A percentile compares a stretch with the other conserved stretches of the same genome.
phyloP scores from a whole-genome alignment of 2,329 filamentous ascomycete species.

The Fusarium sp. region DNA sequence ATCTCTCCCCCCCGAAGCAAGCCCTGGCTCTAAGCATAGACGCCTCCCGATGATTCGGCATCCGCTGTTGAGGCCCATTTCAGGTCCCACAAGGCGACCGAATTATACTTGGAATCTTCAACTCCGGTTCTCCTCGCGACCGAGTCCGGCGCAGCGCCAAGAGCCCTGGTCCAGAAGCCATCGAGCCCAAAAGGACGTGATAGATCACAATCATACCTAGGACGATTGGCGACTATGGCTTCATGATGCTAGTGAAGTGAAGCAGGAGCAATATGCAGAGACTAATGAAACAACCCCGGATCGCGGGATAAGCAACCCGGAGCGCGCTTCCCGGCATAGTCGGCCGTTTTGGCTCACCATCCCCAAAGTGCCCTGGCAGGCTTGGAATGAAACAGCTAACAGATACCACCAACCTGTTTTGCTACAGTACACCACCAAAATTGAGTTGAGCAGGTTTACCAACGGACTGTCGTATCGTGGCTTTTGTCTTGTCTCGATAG shows the following conservation, averaged over 20 bases:
- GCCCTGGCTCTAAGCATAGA: conserved; percentile 3
- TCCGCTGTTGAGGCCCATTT: conserved; percentile 15
- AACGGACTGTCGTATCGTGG: not conserved
- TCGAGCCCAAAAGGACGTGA: conserved; percentile 22
- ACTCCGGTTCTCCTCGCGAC: conserved; percentile 14
- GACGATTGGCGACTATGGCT: conserved; percentile 14
- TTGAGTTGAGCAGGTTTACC: not conserved
- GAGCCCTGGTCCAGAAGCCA: conserved; percentile 18
- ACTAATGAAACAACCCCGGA: conserved; percentile 8
- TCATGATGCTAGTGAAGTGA: not conserved
- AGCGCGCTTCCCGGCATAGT: conserved; percentile 13
- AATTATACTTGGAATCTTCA: conserved; percentile 3
- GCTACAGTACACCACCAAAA: not conserved
- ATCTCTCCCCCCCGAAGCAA: conserved; percentile 23
- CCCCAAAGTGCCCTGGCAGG: not conserved
- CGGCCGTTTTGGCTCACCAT: not conserved
- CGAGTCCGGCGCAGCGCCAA: conserved; percentile 27
- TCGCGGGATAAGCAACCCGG: conserved; percentile 9
- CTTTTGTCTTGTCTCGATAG: not conserved
- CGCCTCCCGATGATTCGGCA: conserved; percentile 18
- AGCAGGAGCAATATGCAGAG: not conserved
- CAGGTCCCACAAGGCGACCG: conserved; percentile 22
- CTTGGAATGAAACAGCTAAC: conserved; percentile 16
- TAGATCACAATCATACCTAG: conserved; percentile 18
- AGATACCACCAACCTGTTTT: not conserved